Base-by-base conservation (phyloP, 371 early-diverging fungal species). In the Syncephalis fuscata region DNA sequence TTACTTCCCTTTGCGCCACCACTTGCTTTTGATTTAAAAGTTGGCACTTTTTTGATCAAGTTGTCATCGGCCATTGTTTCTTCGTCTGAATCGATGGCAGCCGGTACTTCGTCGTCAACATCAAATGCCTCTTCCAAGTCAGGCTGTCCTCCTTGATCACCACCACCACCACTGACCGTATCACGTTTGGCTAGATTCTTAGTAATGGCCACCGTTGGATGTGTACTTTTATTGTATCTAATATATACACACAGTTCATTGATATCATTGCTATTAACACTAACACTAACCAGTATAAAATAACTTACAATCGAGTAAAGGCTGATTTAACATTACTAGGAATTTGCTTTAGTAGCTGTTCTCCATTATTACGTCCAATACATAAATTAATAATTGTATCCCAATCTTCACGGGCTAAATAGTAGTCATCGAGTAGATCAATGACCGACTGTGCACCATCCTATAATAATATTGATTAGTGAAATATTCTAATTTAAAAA, bases 371-470 rank as follows among this genome's bases (percentile, higher is more conserved):
- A 9, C 58, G 59, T 1, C 71, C 70, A 17, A 82, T 38, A n/a
- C 74, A 67, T 44, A 98, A 52, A 44, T 92, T 94, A 51, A 78
- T 55, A 20, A 97, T 57, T 0, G 78, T 64, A 17, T 94, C 94
- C 58, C 83, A 74, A 56, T 90, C 88, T 46, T 97, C 98, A 47
- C 80, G 72, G 48, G 72, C 77, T 41, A 99, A 58, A 54, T 82
- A 87, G 59, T 95, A 96, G 5, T 72, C 65, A 58, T 94, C 88
- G 86, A 99, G 85, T 9, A 75, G 49, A 2, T 78, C 64, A 32
- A 98, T 81, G 16, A 88, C 80, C 14, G 73, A 70, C 2, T 68
- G 68, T 22, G 82, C 74, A 1, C 75, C 85, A 23, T 76, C 76
- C 65, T 71, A 48, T 25, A 25, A 27, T 36, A 27, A n/a, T n/a